These are phyloP conservation scores for Thermomucor indicae-seudaticae DNA, from an alignment of 371 early-diverging fungal genomes.

Conservation along the genomic window DNA sequence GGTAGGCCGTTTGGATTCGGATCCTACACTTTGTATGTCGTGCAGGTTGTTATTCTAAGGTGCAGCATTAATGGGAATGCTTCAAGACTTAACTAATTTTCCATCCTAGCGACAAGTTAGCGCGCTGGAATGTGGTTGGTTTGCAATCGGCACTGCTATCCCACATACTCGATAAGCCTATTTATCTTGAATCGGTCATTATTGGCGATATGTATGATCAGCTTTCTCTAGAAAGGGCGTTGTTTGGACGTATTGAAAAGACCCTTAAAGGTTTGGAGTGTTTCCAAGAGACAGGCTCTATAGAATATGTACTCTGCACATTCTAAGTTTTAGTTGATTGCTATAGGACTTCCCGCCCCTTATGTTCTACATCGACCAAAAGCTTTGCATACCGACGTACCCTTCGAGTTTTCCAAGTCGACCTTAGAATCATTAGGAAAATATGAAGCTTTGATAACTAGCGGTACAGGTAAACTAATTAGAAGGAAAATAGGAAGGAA, in stretches of 20 bases:
- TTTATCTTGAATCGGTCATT: slow-evolving; percentile 64
- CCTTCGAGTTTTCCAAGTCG: slow-evolving; percentile 49
- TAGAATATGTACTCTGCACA: not conserved
- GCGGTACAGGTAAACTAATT: slow-evolving; percentile 26
- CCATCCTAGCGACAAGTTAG: slow-evolving; percentile 72
- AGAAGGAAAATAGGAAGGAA: not conserved
- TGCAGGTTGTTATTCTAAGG: slow-evolving; percentile 53
- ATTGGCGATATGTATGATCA: slow-evolving; percentile 67
- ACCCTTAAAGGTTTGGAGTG: slow-evolving; percentile 17
- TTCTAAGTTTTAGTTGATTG: not conserved
- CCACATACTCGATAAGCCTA: slow-evolving; percentile 43
- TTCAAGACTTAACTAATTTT: not conserved
- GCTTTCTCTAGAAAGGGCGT: slow-evolving; percentile 57
- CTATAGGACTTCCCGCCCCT: slow-evolving; percentile 18
- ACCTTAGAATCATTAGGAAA: slow-evolving; percentile 20
- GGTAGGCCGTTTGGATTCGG: slow-evolving; percentile 65
- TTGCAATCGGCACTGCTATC: slow-evolving; percentile 67
- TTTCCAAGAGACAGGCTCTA: not conserved
- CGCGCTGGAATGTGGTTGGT: slow-evolving; percentile 81
- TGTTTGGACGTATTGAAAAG: slow-evolving; percentile 49
- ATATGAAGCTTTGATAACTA: slow-evolving; percentile 33
- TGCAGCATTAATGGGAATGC: not conserved
- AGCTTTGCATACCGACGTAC: slow-evolving; percentile 19
- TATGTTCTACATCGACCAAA: slow-evolving; percentile 26
- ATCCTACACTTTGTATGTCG: slow-evolving; percentile 78